phyloP scores from a whole-genome alignment of 768 basidiomycete genomes.

The Daedalea quercina region DNA sequence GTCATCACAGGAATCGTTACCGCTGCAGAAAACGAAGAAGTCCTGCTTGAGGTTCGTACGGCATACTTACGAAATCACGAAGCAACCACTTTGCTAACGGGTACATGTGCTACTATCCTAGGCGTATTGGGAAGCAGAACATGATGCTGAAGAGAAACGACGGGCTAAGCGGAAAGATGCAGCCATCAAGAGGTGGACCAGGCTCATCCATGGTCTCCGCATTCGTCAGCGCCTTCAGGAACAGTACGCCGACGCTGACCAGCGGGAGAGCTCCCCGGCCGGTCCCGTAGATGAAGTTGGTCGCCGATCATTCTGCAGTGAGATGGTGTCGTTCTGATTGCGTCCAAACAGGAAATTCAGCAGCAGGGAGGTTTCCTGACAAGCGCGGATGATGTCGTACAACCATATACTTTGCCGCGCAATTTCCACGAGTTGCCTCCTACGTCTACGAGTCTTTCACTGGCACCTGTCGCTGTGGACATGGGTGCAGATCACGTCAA shows the following conservation, averaged over 20 bases:
- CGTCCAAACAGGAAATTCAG: constrained; percentile 6
- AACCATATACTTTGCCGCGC: constrained; percentile 65
- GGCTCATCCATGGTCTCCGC: constrained; percentile 81
- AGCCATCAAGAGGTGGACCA: constrained; percentile 82
- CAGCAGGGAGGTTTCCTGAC: constrained; percentile 56
- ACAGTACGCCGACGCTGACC: constrained; percentile 48
- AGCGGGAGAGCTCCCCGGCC: neutral
- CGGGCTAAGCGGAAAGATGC: constrained; percentile 70
- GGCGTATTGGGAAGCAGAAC: constrained; percentile 84
- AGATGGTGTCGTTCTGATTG: neutral
- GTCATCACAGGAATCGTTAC: constrained; percentile 82
- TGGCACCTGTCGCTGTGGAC: neutral
- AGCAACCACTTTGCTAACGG: neutral
- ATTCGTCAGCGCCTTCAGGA: constrained; percentile 78
- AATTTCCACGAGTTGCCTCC: constrained; percentile 29
- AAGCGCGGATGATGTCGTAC: constrained; percentile 65
- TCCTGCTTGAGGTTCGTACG: constrained; percentile 62
- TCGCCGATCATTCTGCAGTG: neutral
- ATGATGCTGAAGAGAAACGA: constrained; percentile 71
- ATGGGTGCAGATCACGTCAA: constrained; percentile 3
- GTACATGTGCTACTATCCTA: constrained; percentile 21
- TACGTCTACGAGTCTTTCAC: constrained; percentile 5
- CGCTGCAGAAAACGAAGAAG: constrained; percentile 70
- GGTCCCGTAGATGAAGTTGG: constrained; percentile 9
- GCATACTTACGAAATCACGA: neutral